Evolutionary conservation across 1,284 basidiomycete genomes (phyloP).

Genomic region (Porodaedalea pini): DNA sequence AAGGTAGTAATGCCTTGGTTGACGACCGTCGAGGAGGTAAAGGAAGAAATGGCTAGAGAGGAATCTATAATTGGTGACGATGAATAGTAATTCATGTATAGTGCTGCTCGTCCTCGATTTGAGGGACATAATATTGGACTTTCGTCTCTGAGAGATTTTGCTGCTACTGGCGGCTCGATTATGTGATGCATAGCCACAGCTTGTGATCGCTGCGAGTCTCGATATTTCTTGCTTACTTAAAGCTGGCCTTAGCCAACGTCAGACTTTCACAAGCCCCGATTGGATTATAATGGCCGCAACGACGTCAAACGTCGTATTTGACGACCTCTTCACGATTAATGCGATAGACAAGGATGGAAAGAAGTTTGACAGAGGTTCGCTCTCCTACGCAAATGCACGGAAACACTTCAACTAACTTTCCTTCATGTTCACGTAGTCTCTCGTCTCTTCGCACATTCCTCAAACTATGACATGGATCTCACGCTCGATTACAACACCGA

Average conservation of each 20-base stretch:
- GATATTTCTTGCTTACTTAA: too few species aligned
- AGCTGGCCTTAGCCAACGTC: too few species aligned
- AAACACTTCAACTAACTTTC: conserved; percentile 5
- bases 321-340: conserved; percentile 85
- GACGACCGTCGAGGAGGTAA: conserved; percentile 37
- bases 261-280: too few species aligned
- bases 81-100: neutral
- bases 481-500: conserved; percentile 91
- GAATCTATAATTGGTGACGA: neutral
- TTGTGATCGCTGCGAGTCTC: too few species aligned
- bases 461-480: conserved; percentile 86
- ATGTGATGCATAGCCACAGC: too few species aligned
- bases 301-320: conserved; percentile 77
- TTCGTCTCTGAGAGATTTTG: too few species aligned
- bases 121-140: too few species aligned
- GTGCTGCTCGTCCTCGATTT: neutral
- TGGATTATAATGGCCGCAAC: conserved; percentile 56
- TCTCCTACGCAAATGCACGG: neutral
- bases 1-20: conserved; percentile 67
- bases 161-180: too few species aligned
- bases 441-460: conserved; percentile 77
- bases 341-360: conserved; percentile 91
- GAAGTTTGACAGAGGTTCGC: conserved; percentile 92
- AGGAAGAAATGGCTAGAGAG: neutral
- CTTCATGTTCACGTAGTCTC: conserved; percentile 63